Evolutionary conservation across 768 basidiomycete species (phyloP).

Genomic region (Russula sp.): DNA sequence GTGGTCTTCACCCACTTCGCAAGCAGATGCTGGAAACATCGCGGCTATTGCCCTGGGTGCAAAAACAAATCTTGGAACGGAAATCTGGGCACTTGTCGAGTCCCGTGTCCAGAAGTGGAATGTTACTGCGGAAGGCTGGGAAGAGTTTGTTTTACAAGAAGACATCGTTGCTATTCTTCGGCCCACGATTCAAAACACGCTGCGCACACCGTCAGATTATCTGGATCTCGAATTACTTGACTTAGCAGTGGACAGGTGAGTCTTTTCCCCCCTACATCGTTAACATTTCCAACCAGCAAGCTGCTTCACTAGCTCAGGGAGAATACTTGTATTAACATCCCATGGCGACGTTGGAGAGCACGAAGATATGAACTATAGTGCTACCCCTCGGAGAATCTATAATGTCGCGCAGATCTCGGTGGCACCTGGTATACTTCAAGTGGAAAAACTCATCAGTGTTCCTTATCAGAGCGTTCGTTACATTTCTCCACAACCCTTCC

Average conservation of each 20-base stretch:
- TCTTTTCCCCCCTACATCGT: constrained; percentile 1
- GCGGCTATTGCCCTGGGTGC: constrained; percentile 54
- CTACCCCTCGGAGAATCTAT: constrained; percentile 55
- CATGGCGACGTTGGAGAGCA: constrained; percentile 54
- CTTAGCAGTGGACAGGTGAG: constrained; percentile 54
- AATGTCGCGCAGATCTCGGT: constrained; percentile 50
- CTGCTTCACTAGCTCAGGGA: constrained; percentile 36
- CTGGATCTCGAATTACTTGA: constrained; percentile 74
- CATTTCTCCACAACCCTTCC: background rate
- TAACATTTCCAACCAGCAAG: background rate
- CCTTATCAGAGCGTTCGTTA: constrained; percentile 70
- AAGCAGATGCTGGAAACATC: constrained; percentile 53
- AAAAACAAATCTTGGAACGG: constrained; percentile 40
- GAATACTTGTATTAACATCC: constrained; percentile 59
- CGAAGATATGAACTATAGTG: constrained; percentile 35
- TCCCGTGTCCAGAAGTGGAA: constrained; percentile 67
- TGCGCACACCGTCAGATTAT: constrained; percentile 36
- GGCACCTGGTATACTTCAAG: constrained; percentile 37
- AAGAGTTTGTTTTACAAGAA: constrained; percentile 52
- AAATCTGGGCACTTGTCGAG: constrained; percentile 66
- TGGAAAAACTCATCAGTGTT: constrained; percentile 49
- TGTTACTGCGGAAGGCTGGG: constrained; percentile 62
- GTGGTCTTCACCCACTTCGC: constrained; percentile 38
- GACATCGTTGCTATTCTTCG: constrained; percentile 49
- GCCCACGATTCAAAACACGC: constrained; percentile 41